phyloP scores from a whole-genome alignment of 139 green algal species.

The Volvox reticuliferus region DNA sequence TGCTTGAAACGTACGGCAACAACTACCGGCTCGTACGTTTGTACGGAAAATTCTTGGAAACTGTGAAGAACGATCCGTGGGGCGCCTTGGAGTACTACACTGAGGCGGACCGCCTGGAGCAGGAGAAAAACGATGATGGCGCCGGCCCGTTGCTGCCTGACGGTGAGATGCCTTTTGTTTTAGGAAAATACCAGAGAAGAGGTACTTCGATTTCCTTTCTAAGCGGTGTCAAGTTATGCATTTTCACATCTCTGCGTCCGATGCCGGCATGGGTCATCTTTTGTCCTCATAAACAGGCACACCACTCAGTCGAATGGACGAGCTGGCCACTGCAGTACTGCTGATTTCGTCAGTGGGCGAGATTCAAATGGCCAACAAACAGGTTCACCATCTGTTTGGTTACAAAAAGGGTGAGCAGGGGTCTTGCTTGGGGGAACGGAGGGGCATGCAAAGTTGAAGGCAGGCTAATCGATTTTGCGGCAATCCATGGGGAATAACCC shows the following conservation, averaged over 20 bases:
- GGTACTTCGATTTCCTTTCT: too few relatives aligned
- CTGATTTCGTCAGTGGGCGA: background rate
- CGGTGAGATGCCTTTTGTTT: background rate
- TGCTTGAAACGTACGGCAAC: constrained; percentile 51
- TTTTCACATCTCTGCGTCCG: too few relatives aligned
- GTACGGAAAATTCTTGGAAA: constrained; percentile 65
- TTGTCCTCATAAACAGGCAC: constrained; percentile 4
- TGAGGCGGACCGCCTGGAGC: constrained; percentile 25
- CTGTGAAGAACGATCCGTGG: constrained; percentile 59
- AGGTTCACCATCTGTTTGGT: constrained; percentile 9
- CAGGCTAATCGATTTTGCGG: background rate
- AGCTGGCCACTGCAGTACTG: constrained; percentile 6
- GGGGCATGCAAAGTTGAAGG: background rate
- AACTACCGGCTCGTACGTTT: constrained; percentile 55
- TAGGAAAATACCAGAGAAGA: too few relatives aligned
- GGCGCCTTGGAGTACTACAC: constrained; percentile 35
- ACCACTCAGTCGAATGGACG: constrained; percentile 36
- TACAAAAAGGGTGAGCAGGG: constrained; percentile 19
- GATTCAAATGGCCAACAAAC: constrained; percentile 43
- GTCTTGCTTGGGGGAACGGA: too few relatives aligned
- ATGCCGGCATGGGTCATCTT: too few relatives aligned
- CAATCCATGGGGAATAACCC: background rate
- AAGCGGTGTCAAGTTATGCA: too few relatives aligned
- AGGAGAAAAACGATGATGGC: constrained; percentile 17
- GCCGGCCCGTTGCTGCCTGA: constrained; percentile 19